These are phyloP conservation scores for Lactuca sativa DNA, from an alignment of 129 eudicot species.

Conservation along the genomic window DNA sequence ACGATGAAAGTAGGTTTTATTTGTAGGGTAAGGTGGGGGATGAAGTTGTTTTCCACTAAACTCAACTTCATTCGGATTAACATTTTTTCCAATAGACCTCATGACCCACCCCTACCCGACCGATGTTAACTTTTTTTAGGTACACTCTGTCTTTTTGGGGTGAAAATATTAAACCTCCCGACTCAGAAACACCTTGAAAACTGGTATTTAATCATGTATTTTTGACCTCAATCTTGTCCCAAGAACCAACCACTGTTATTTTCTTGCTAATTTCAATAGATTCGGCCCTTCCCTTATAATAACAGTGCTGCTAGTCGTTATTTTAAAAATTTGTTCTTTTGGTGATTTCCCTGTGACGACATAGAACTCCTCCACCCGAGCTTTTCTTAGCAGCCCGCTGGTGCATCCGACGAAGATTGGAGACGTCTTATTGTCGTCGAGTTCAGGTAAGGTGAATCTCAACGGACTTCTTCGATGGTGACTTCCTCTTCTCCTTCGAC, in stretches of 20 bases:
- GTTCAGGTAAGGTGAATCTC: conserved; percentile 84
- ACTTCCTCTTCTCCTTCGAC: conserved; percentile 34
- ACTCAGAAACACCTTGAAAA: conserved; percentile 81
- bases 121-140: conserved; percentile 88
- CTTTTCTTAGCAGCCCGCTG: conserved; percentile 84
- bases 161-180: conserved; percentile 93
- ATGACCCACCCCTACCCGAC: conserved; percentile 76
- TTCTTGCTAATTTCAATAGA: conserved; percentile 73
- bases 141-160: conserved; percentile 87
- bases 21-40: neutral
- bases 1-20: no score
- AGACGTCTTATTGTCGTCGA: conserved; percentile 91
- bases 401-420: conserved; percentile 93
- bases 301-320: conserved; percentile 96
- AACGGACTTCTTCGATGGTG: conserved; percentile 44
- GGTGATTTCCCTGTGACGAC: conserved; percentile 95
- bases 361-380: conserved; percentile 88
- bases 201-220: conserved; percentile 83
- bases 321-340: conserved; percentile 84
- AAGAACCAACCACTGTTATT: conserved; percentile 86
- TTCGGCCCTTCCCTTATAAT: conserved; percentile 93
- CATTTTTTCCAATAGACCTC: conserved; percentile 83
- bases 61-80: conserved; percentile 83
- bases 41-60: conserved; percentile 81
- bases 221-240: conserved; percentile 84